Base-by-base conservation (phyloP, 495 filamentous ascomycete genomes). In the Copromyces sp. region DNA sequence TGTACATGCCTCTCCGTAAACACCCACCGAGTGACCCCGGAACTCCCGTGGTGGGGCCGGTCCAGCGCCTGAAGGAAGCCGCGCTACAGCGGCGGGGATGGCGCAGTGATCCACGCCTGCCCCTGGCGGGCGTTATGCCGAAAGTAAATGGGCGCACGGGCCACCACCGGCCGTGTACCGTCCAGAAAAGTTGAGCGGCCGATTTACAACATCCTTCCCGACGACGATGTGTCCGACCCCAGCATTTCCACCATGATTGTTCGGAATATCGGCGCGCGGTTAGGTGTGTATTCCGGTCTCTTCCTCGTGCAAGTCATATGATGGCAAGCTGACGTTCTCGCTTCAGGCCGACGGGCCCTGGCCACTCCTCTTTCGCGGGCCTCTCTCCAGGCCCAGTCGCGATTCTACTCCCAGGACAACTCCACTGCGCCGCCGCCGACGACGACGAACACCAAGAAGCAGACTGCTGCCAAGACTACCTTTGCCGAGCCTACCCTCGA, bases 181-280 rank as follows among this genome's bases (percentile, higher is more conserved):
- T 39, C 71, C 69, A 75, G 76, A 80, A 80, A 80, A 78, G 77
- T 80, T 75, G 71, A 70, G 75, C 74, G 68, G 68, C 70, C 70
- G 68, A 76, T 71, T 47, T 8, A 37, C 12, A 42, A 72, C 61
- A 11, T 38, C 32, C 69, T 45, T 40, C 39, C 53, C 41, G 47
- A 38, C 35, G 42, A 59, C 73, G 71, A 73, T 77, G 77, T 68
- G 24, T 32, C 24, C 73, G 68, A 41, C 69, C 68, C 47, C 74
- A 68, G 65, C 71, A 35, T 71, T 72, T 40, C 72, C 72, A 69
- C 75, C 68, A 88, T 88, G 86, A 87, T 88, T 74, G 76, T 88
- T 78, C 82, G 86, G 81, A 86, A 85, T 70, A 73, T 84, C 38
- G 83, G 80, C 70, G 78, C 82, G 69, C 83, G 85, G 81, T 84